Evolutionary conservation across 495 filamentous ascomycete species (phyloP).

Genomic region (Parathielavia hyrcaniae): DNA sequence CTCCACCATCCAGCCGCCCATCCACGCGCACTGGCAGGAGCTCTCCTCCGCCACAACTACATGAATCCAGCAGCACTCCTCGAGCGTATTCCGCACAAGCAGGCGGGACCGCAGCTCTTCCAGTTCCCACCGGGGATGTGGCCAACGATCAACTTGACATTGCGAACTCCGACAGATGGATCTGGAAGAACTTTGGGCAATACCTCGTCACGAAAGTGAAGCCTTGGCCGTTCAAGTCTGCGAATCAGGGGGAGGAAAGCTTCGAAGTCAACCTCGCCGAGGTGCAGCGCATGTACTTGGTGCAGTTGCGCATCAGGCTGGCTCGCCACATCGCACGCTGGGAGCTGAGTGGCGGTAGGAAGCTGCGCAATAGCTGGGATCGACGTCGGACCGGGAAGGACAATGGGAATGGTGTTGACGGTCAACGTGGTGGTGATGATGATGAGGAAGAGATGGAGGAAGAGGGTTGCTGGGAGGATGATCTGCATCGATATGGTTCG

Average conservation of each 20-base stretch:
- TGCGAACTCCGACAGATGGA: background rate
- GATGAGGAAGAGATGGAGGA: background rate
- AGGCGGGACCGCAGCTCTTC: background rate
- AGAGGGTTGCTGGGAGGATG: background rate
- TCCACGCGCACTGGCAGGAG: background rate
- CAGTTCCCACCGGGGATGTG: background rate
- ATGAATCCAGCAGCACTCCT: background rate
- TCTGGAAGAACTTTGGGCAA: background rate
- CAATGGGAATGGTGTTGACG: background rate
- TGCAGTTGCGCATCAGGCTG: background rate
- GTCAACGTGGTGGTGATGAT: no score
- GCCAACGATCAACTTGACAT: background rate
- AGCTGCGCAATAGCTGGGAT: background rate
- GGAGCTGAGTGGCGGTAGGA: background rate
- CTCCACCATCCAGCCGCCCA: background rate
- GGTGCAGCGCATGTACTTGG: background rate
- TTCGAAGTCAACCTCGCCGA: conserved; percentile 3
- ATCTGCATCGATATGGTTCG: background rate
- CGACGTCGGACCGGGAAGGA: background rate
- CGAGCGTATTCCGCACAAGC: background rate
- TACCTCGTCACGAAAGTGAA: background rate
- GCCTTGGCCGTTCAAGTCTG: background rate
- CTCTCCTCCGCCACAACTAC: background rate
- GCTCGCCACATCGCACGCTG: background rate
- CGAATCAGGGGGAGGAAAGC: background rate